A percentile compares a stretch with the other conserved stretches of the same genome.
Evolutionary conservation across 163 green algal genomes (phyloP).

Genomic region (Prototheca stagnorum): DNA sequence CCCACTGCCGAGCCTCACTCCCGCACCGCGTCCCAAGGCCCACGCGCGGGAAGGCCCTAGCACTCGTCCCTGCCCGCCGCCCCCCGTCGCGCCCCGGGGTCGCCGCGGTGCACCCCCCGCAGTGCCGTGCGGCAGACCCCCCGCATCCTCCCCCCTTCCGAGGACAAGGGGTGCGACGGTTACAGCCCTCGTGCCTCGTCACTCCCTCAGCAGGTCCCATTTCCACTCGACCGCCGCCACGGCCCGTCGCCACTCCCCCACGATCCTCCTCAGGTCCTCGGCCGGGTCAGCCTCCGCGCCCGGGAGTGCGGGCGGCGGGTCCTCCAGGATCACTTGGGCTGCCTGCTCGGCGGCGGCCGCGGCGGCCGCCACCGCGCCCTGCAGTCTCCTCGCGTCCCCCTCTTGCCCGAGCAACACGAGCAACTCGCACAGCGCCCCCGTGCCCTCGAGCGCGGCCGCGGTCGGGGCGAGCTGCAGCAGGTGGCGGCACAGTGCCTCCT

Average conservation of each 20-base stretch:
- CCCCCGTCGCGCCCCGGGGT: too few relatives aligned
- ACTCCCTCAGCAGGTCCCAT: slow-evolving; percentile 28
- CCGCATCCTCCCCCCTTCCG: too few relatives aligned
- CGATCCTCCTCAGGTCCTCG: slow-evolving; percentile 5
- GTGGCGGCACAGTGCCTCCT: slow-evolving; percentile 34
- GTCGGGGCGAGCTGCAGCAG: slow-evolving; percentile 23
- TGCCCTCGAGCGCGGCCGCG: slow-evolving; percentile 5
- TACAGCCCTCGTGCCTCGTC: not conserved
- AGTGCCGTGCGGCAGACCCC: too few relatives aligned
- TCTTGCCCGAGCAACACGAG: slow-evolving; percentile 37
- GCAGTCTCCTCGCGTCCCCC: slow-evolving; percentile 21
- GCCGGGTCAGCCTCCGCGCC: not conserved
- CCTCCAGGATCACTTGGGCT: slow-evolving; percentile 14
- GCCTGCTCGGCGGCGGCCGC: slow-evolving; percentile 13
- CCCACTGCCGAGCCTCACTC: too few relatives aligned
- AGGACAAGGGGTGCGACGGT: too few relatives aligned
- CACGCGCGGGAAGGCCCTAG: too few relatives aligned
- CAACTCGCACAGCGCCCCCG: slow-evolving; percentile 33
- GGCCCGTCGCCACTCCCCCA: not conserved
- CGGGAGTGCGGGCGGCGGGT: slow-evolving; percentile 20
- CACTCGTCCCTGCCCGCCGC: too few relatives aligned
- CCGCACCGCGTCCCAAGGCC: too few relatives aligned
- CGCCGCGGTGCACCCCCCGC: too few relatives aligned
- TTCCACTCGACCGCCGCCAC: slow-evolving; percentile 22
- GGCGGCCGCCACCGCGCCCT: slow-evolving; percentile 21